phyloP scores from a whole-genome alignment of 2,329 filamentous ascomycete genomes.

The Penicillium sp. region DNA sequence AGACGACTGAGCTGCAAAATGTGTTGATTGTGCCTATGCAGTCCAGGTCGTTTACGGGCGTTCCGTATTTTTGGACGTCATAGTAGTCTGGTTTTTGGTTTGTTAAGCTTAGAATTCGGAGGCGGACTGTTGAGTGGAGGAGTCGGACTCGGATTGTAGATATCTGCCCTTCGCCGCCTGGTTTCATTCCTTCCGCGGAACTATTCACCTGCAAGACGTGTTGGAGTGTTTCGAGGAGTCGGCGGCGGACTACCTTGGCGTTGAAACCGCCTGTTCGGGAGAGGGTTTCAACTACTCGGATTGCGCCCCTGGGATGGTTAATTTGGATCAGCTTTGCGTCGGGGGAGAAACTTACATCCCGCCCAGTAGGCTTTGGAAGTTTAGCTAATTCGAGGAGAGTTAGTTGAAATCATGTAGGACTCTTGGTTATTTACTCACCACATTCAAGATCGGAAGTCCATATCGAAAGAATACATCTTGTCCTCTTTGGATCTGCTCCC shows the following conservation, averaged over 20 bases:
- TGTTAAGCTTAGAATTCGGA: constrained; percentile 63
- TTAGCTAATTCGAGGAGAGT: constrained; percentile 19
- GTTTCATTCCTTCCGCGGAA: constrained; percentile 64
- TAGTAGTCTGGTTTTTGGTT: constrained; percentile 62
- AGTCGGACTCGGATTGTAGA: constrained; percentile 68
- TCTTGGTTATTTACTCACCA: constrained; percentile 22
- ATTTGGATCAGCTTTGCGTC: neutral
- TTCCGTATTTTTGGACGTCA: constrained; percentile 57
- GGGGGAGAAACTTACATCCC: constrained; percentile 20
- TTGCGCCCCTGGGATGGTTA: constrained; percentile 55
- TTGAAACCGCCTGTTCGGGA: constrained; percentile 73
- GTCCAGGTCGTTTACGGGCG: constrained; percentile 76
- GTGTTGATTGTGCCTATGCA: constrained; percentile 69
- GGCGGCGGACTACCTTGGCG: constrained; percentile 63
- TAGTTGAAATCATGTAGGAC: neutral
- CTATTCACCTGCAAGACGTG: constrained; percentile 71
- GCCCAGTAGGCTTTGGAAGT: constrained; percentile 32
- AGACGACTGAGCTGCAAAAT: constrained; percentile 69
- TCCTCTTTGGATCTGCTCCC: constrained; percentile 70
- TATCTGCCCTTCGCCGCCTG: constrained; percentile 65
- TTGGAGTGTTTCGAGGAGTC: constrained; percentile 72
- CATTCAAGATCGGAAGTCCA: constrained; percentile 65
- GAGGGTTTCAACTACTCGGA: constrained; percentile 71
- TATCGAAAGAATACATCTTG: constrained; percentile 79
- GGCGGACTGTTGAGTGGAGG: constrained; percentile 66